Evolutionary conservation across 352 stramenopile genomes (phyloP).

Genomic region (Phytophthora foliorum): DNA sequence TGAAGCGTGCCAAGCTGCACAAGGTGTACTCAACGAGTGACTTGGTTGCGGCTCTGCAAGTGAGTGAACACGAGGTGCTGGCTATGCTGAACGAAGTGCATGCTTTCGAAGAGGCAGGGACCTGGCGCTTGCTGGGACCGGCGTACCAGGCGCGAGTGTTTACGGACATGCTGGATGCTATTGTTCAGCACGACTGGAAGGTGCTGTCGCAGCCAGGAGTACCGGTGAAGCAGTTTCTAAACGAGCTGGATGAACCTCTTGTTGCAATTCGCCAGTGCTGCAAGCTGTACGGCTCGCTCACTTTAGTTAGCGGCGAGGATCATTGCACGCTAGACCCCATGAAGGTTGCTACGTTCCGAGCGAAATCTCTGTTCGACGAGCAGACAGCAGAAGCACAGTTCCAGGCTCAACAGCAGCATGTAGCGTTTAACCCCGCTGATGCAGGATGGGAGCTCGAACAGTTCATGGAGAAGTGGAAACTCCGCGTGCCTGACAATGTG

Average conservation of each 20-base stretch:
- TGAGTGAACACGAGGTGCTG: slow-evolving; percentile 72
- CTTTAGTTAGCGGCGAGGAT: slow-evolving; percentile 29
- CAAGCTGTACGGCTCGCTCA: slow-evolving; percentile 63
- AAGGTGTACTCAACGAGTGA: slow-evolving; percentile 72
- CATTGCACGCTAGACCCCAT: slow-evolving; percentile 58
- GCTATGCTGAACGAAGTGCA: slow-evolving; percentile 67
- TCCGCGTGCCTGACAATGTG: slow-evolving; percentile 77
- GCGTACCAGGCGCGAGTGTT: slow-evolving; percentile 73
- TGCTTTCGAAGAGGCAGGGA: slow-evolving; percentile 79
- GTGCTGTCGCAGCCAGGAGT: slow-evolving; percentile 54
- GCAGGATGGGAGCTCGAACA: slow-evolving; percentile 62
- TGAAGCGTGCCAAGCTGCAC: slow-evolving; percentile 61
- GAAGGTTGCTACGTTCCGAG: slow-evolving; percentile 81
- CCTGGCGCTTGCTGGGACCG: slow-evolving; percentile 69
- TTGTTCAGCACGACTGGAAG: slow-evolving; percentile 81
- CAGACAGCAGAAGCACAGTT: slow-evolving; percentile 48
- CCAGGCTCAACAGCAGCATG: slow-evolving; percentile 43
- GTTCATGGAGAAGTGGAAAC: slow-evolving; percentile 89
- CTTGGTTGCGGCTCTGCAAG: slow-evolving; percentile 68
- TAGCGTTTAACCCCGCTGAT: slow-evolving; percentile 31
- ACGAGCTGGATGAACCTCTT: slow-evolving; percentile 47
- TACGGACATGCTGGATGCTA: slow-evolving; percentile 72
- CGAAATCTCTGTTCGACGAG: slow-evolving; percentile 81
- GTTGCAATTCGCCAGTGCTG: slow-evolving; percentile 79
- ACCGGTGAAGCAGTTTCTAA: slow-evolving; percentile 51